Base-by-base conservation (phyloP, 1,284 basidiomycete genomes). In the Neolentinus lepideus region DNA sequence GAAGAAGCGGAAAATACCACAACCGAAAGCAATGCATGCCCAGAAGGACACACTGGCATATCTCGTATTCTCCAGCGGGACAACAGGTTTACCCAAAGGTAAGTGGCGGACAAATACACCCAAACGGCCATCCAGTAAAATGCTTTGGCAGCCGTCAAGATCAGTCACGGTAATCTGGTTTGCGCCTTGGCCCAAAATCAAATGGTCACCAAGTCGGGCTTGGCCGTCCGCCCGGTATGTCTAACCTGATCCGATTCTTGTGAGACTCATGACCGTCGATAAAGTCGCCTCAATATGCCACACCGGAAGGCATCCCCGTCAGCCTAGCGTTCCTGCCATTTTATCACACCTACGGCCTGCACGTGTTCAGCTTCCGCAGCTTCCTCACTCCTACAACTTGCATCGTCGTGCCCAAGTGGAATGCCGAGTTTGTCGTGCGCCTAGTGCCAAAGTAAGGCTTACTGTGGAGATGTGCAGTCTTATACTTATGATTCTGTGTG, bases 61-160 rank as follows among this genome's bases (percentile, higher is more conserved):
- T 66, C 69, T 91, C 1, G 68, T 86, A 0, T 89, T 89, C 63
- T 90, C 88, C 0, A 90, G 88, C 61, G 88, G 88, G 29, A 90
- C 88, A 0, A 88, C 78, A 56, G 88, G 88, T 1, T 69, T 84
- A 2, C 88, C 88, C 0, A 90, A 90, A 77, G 88, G 88, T 85
- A 31, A 19, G 51, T 65, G 24, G 12, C 58, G 25, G 29, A 16
- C 43, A 45, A 45, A 22, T 16, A 16, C n/a, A 22, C 24, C 14
- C 52, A 35, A 52, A 35, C 6, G 14, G 19, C 2, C 43, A 22
- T 29, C 25, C 47, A 21, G 22, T 50, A 8, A 25, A 46, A 4
- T 16, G n/a, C 16, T 21, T n/a, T 48, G 21, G 35, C 53, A 90
- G 88, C 79, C 11, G 84, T 90, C 26, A 88, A 85, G 85, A 80